Percentiles rank a stretch among this genome's conserved stretches.
Evolutionary conservation across 306 rosid species (phyloP).

Genomic region (Castanospermum australe): DNA sequence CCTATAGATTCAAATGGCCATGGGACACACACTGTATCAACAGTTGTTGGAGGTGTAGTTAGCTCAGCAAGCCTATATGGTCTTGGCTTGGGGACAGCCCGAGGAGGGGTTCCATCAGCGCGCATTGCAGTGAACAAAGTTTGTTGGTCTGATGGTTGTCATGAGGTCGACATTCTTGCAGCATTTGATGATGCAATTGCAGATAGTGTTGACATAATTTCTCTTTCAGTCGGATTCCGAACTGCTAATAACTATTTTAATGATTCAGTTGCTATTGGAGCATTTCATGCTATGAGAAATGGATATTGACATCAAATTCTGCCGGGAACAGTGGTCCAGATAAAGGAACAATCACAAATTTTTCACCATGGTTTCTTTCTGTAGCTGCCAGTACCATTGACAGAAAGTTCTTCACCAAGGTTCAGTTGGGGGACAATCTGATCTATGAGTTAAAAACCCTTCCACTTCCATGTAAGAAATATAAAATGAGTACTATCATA

Average conservation of each 20-base stretch:
- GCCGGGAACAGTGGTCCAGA: constrained; percentile 40
- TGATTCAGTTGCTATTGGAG: constrained; percentile 34
- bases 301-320: constrained; percentile 37
- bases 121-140: constrained; percentile 21
- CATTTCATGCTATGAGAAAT: constrained; percentile 42
- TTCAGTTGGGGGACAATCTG: constrained; percentile 28
- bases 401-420: constrained; percentile 31
- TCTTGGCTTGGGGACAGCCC: constrained; percentile 32
- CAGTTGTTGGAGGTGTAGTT: constrained; percentile 31
- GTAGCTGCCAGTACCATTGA: constrained; percentile 44
- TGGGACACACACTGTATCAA: constrained; percentile 51
- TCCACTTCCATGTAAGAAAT: background rate
- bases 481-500: background rate
- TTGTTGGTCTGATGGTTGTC: constrained; percentile 2
- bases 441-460: constrained; percentile 14
- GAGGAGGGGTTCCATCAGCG: constrained; percentile 24
- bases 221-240: constrained; percentile 20
- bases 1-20: constrained; percentile 45
- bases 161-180: background rate
- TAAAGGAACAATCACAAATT: background rate
- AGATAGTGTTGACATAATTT: constrained; percentile 49
- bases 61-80: constrained; percentile 26
- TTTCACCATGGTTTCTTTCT: constrained; percentile 43
- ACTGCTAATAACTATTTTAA: background rate
- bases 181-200: constrained; percentile 47